phyloP scores from a whole-genome alignment of 768 basidiomycete genomes.

The Pulveroboletus sp. region DNA sequence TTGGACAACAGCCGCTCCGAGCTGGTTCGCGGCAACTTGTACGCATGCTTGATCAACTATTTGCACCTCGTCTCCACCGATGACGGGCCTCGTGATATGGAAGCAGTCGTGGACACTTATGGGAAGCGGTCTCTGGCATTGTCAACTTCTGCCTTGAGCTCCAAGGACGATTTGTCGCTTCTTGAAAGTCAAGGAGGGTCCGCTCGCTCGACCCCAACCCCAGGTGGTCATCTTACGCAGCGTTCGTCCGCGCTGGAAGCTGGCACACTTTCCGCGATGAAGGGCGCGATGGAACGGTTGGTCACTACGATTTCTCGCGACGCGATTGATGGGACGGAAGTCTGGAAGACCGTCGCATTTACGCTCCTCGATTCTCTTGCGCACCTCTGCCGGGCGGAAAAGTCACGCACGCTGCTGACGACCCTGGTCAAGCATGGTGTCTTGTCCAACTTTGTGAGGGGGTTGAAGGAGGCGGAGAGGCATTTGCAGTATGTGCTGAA shows the following conservation, averaged over 20 bases:
- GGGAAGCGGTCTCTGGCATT: slow-evolving; percentile 28
- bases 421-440: slow-evolving; percentile 72
- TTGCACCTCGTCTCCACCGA: slow-evolving; percentile 56
- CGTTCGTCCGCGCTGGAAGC: slow-evolving; percentile 47
- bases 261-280: slow-evolving; percentile 66
- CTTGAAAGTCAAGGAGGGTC: slow-evolving; percentile 36
- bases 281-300: slow-evolving; percentile 67
- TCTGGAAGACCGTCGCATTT: slow-evolving; percentile 96
- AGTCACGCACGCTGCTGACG: slow-evolving; percentile 58
- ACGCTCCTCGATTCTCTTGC: slow-evolving; percentile 83
- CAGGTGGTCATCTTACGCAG: slow-evolving; percentile 3
- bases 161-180: slow-evolving; percentile 40
- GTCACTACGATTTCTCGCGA: slow-evolving; percentile 78
- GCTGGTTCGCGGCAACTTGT: slow-evolving; percentile 91
- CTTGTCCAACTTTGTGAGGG: slow-evolving; percentile 75
- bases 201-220: slow-evolving; percentile 15
- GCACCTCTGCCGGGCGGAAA: slow-evolving; percentile 67
- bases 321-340: slow-evolving; percentile 91
- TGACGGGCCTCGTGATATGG: slow-evolving; percentile 12
- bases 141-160: slow-evolving; percentile 34
- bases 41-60: slow-evolving; percentile 87
- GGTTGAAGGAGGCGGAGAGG: slow-evolving; percentile 79
- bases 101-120: slow-evolving; percentile 15
- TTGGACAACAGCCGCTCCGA: slow-evolving; percentile 76
- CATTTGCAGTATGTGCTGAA: slow-evolving; percentile 74